Evolutionary conservation across 768 basidiomycete species (phyloP).

Genomic region (Coprinopsis sp.): DNA sequence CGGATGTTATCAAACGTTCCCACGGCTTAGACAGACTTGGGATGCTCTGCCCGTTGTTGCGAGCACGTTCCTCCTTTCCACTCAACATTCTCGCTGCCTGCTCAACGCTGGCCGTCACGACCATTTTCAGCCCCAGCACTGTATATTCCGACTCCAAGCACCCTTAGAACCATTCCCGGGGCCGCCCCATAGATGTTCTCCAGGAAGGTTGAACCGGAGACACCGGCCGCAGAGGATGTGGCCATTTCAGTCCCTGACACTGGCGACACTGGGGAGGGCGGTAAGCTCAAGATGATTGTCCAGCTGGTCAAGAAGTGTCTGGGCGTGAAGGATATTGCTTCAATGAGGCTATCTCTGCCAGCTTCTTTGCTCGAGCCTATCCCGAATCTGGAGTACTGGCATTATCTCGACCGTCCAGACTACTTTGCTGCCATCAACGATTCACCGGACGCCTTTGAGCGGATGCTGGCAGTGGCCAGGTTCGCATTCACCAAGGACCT

Average conservation of each 20-base stretch:
- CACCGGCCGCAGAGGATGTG: not conserved
- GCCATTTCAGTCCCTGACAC: constrained; percentile 53
- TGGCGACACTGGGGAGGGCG: constrained; percentile 75
- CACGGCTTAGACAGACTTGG: too few species aligned
- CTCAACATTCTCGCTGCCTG: too few species aligned
- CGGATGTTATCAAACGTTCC: too few species aligned
- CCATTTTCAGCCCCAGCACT: too few species aligned
- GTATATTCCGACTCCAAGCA: too few species aligned
- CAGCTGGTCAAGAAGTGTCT: constrained; percentile 87
- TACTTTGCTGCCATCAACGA: constrained; percentile 91
- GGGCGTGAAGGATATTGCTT: constrained; percentile 92
- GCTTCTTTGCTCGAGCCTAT: constrained; percentile 91
- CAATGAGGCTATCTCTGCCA: constrained; percentile 90
- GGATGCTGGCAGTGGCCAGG: constrained; percentile 88
- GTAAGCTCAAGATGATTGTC: constrained; percentile 91
- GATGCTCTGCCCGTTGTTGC: too few species aligned
- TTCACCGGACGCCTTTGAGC: constrained; percentile 85
- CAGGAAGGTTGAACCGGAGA: too few species aligned
- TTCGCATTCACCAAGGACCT: constrained; percentile 92
- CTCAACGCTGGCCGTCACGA: too few species aligned
- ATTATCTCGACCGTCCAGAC: constrained; percentile 88
- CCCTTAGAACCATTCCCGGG: too few species aligned
- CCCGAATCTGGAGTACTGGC: constrained; percentile 96
- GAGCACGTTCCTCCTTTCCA: too few species aligned
- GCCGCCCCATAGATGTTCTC: too few species aligned